Base-by-base conservation (phyloP, 75 land plant genomes). In the Pinus tabuliformis region DNA sequence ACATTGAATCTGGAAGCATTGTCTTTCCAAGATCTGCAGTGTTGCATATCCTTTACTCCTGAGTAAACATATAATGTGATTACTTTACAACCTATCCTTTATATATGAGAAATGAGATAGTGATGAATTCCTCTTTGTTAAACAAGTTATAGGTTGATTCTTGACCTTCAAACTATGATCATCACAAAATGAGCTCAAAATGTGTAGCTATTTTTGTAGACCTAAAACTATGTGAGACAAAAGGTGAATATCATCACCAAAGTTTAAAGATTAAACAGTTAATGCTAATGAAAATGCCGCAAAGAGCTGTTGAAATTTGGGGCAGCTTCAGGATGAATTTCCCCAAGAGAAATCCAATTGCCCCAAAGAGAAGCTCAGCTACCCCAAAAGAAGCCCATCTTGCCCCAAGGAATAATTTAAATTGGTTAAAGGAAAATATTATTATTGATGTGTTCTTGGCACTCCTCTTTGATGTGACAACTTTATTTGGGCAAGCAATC, bases 11-110 rank as follows among this genome's bases (percentile, higher is more conserved):
- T 62, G 3, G 24, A 30, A 63, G 16, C 33, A 17, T 30, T 63
- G 17, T 26, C 16, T 30, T 16, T 30, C 16, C 37, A 63, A 63
- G 16, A 15, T 63, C 17, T 18, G 5, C 14, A 15, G 14, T 63
- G 66, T 63, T 28, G 33, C 16, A 63, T 30, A 63, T 63, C 37
- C 66, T 63, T 63, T 63, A 63, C 66, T 28, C 37, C 37, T 63
- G 33, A 16, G 33, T 30, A 30, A 30, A 9, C 33, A 36, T 5
- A 26, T 28, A 15, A 63, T 30, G 37, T 28, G 26, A 63, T 17
- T 17, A 63, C 66, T 36, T 63, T 36, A 30, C 37, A 63, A 4
- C 18, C 6, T 36, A 16, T 30, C 64, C 66, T 62, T 63, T 17
- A 12, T 63, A 30, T 14, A 11, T 15, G 33, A 63, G 33, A 4